Evolutionary conservation across 768 basidiomycete species (phyloP), one percentile per base, ranked within the genome.

Genomic region (Xerocomellus intermedius): DNA sequence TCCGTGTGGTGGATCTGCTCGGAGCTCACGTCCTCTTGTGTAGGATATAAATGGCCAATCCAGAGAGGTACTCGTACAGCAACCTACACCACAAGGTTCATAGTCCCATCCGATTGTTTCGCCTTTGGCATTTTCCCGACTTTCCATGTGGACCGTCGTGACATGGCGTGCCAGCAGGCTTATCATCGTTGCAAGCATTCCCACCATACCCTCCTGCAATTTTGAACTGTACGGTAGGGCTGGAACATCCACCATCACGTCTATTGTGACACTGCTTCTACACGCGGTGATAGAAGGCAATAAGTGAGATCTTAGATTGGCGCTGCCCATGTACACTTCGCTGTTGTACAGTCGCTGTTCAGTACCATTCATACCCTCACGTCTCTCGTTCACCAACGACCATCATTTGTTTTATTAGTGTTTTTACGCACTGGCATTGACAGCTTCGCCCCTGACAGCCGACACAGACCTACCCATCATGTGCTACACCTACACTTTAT

Each of bases 31-130:
- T 33, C 24, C n/a, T 44, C 39, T 49, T 28, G 33, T 28, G 21
- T 49, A 87, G 86, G 86, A 87, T 58, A 70, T 77, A 56, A 81
- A 83, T 64, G 85, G 84, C n/a, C 84, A 85, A 57, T 76, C 81
- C 38, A 74, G 83, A 64, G 82, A 84, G 59, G 75, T 82, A 45
- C 80, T 83, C 50, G 76, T 87, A 37, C 85, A 88, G 59, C 87
- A 86, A 63, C 84, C 86, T 35, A 89, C 87, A 22, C 87, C 87
- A 14, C 87, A 87, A 64, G 85, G 85, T 35, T 81, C 83, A 66
- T 86, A 61, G 32, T 52, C 54, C 14, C 26, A 9, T 47, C 42
- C 19, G 37, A 28, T 9, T 48, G 30, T 37, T 56, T 48, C 22
- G n/a, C 26, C 36, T 42, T 36, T 28, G 44, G 42, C 56, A 33